phyloP scores from a whole-genome alignment of 352 stramenopile species.

The Globisporangium emineosum region DNA sequence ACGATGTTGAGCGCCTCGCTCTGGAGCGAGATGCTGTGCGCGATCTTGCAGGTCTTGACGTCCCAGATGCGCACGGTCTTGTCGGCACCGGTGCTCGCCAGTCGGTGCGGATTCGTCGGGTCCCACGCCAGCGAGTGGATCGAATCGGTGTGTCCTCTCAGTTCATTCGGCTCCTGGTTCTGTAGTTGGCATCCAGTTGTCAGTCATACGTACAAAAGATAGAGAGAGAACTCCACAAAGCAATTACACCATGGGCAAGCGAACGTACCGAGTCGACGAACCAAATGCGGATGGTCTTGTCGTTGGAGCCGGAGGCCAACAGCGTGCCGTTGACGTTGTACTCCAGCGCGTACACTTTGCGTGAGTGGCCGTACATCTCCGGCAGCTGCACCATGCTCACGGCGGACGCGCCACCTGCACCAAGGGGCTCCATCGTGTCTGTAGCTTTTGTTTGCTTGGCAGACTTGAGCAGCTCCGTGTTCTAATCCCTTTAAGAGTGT shows the following conservation, averaged over 20 bases:
- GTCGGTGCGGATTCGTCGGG: constrained; percentile 48
- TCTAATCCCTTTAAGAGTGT: too few relatives aligned
- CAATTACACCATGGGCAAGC: not conserved
- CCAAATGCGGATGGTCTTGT: constrained; percentile 82
- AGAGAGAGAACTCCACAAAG: not conserved
- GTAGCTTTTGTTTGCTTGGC: not conserved
- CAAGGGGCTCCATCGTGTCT: constrained; percentile 13
- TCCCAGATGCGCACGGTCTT: constrained; percentile 87
- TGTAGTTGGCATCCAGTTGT: constrained; percentile 10
- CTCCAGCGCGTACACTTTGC: constrained; percentile 76
- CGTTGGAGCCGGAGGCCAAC: constrained; percentile 77
- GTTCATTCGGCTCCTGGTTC: constrained; percentile 55
- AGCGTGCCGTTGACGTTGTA: constrained; percentile 72
- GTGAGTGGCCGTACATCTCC: constrained; percentile 78
- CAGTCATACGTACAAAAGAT: constrained; percentile 2
- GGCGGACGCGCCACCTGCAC: not conserved
- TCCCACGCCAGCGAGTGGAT: constrained; percentile 77
- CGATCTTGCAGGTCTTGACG: constrained; percentile 72
- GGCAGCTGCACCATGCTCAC: constrained; percentile 49
- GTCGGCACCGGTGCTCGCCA: constrained; percentile 72
- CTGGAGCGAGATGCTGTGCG: constrained; percentile 72
- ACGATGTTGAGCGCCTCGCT: constrained; percentile 75
- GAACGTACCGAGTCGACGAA: constrained; percentile 45
- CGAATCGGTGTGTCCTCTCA: constrained; percentile 71
- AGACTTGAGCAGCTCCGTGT: too few relatives aligned